Conservation (phyloP, 257 asterid species). For the Paraleonurus japonicus region DNA sequence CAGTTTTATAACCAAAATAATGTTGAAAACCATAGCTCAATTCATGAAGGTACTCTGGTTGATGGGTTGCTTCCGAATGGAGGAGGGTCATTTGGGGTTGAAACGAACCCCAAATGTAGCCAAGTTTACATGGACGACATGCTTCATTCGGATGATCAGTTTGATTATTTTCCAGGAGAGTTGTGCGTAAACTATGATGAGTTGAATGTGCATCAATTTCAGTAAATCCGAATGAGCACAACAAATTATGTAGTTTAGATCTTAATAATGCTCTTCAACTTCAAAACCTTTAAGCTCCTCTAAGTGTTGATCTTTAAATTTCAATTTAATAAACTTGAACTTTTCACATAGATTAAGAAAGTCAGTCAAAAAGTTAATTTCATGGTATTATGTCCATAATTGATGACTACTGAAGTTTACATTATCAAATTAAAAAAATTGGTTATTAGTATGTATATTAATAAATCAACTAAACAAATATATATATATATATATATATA, state of each 20-base stretch:
- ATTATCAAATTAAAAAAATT: no score
- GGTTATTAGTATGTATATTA: no score
- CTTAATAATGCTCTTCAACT: background rate
- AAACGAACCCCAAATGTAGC: conserved; percentile 19
- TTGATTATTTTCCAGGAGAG: conserved; percentile 43
- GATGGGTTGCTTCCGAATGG: conserved; percentile 14
- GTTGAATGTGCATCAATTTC: conserved; percentile 21
- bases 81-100: conserved; percentile 33
- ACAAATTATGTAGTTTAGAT: background rate
- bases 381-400: background rate
- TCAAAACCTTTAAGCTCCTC: background rate
- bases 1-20: conserved; percentile 4
- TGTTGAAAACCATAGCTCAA: conserved; percentile 18
- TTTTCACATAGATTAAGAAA: background rate
- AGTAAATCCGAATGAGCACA: no score
- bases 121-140: conserved; percentile 31
- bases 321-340: background rate
- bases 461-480: background rate
- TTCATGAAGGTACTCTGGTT: conserved; percentile 33
- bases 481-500: no score
- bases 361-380: no score
- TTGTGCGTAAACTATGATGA: conserved; percentile 37
- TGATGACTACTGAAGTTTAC: background rate
- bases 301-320: background rate
- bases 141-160: conserved; percentile 44